Base-by-base conservation (phyloP, 805 yeast species). In the Wickerhamiella occidentalis region DNA sequence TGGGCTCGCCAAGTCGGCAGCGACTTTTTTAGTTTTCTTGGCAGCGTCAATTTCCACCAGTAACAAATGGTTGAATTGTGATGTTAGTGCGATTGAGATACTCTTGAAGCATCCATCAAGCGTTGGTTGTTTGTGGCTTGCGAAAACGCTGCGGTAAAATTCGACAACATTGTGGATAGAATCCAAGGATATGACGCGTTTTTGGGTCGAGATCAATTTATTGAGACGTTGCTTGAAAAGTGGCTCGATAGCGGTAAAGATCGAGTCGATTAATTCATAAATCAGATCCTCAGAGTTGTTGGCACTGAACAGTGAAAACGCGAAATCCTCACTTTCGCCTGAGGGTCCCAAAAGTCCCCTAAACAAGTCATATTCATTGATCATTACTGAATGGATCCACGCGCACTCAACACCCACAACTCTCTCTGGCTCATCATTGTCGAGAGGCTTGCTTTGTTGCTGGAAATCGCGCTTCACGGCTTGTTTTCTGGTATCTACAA, bases 401-500 rank as follows among this genome's bases (percentile, higher is more conserved):
- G 97, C 97, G 35, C 92, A 67, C 28, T 92, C 72, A 61, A 87
- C 96, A 22, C 96, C 94, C 15, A 85, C 70, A 55, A 80, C 88
- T 49, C 95, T 71, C 22, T 79, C 70, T 1, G 96, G 84, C 61
- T 90, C 95, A 61, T 82, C 35, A 18, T 42, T 22, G 11, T 17
- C 12, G 15, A 29, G 19, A 4, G 45, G 35, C 12, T 15, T 12
- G 25, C 11, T 18, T 23, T 12, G 29, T 19, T n/a, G 19, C 12
- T 26, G 43, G 22, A 88, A 86, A 38, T 86, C 94, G 46, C 78
- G 82, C 4, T 77, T 66, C 3, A 85, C 66, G 3, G 66, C 64
- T 53, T 78, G 74, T 1, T 88, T 78, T 41, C 95, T 73, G n/a
- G 79, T 67, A n/a, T 77, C 78, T 1, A 79, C 71, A n/a, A 87